Evolutionary conservation across 257 asterid species (phyloP).

Genomic region (Solanum pennellii): DNA sequence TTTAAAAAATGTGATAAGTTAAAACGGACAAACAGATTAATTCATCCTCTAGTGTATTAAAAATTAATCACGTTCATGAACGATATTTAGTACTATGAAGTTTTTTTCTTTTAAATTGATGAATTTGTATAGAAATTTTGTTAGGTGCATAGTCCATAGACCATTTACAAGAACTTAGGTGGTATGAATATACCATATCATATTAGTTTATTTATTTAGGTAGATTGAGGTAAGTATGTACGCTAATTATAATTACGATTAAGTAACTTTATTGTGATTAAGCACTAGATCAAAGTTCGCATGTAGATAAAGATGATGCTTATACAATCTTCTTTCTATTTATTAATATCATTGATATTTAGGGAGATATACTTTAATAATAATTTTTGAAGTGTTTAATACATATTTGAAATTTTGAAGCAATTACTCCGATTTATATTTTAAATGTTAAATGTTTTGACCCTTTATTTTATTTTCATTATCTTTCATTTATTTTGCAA

Average conservation of each 20-base stretch:
- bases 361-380: not conserved
- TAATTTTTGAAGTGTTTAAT: not conserved
- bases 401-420: not conserved
- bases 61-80: not conserved
- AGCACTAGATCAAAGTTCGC: too few species aligned
- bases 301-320: not conserved
- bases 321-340: fast-evolving
- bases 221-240: not conserved
- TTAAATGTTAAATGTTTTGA: not conserved
- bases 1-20: not conserved
- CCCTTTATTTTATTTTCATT: not conserved
- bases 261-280: too few species aligned
- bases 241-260: not conserved
- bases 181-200: not conserved
- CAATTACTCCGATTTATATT: not conserved
- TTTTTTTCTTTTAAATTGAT: not conserved
- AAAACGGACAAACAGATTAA: not conserved
- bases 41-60: not conserved
- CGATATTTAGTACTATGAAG: not conserved
- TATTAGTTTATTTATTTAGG: not conserved
- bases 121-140: not conserved
- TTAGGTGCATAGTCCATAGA: not conserved
- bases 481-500: not conserved
- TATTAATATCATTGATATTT: not conserved
- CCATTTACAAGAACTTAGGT: not conserved